Evolutionary conservation across 2,329 filamentous ascomycete genomes (phyloP), one percentile per base, ranked within the genome.

Genomic region (Pseudocercospora eumusae): DNA sequence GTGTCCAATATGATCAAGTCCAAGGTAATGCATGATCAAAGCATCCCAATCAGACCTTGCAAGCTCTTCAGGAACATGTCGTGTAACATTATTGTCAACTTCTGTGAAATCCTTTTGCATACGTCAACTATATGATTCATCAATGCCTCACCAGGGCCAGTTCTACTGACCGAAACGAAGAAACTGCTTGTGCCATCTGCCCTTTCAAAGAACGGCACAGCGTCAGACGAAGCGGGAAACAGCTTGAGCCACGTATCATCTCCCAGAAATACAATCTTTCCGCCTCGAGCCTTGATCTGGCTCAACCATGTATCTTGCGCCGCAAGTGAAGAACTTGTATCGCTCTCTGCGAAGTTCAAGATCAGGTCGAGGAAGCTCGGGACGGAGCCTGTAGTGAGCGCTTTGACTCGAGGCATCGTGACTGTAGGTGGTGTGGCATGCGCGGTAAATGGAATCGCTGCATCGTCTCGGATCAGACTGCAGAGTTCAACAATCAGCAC

Each of bases 191-290:
- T 99, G 53, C 96, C 95, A 76, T 99, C 96, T 56, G 87, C 83
- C 44, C 93, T 87, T 69, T 88, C 86, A 78, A 99, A 99, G 53
- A 89, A 92, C 2, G 54, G 40, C 20, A 13, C 23, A 2, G 44
- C 59, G 9, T 28, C 45, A 25, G 58, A 42, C 11, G 53, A 55
- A 13, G 52, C 86, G 0, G 95, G 95, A 71, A 99, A 99, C 13
- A 99, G 82, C 79, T 97, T 98, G 69, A 99, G 80, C 96, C 95
- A 99, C 20, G 95, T 99, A 75, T 99, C 95, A 73, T 99, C 95
- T 54, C 95, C 95, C 73, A 95, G 97, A 88, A 99, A 95, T 74
- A 97, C 81, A 65, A 98, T 82, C 71, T 91, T 92, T 20, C 91
- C 91, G 23, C 81, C 79, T 70, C 86, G 89, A 36, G 87, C 86